Evolutionary conservation across 1,139 yeast genomes (phyloP), one percentile per base, ranked within the genome.

Genomic region (Pneumocystis jirovecii): DNA sequence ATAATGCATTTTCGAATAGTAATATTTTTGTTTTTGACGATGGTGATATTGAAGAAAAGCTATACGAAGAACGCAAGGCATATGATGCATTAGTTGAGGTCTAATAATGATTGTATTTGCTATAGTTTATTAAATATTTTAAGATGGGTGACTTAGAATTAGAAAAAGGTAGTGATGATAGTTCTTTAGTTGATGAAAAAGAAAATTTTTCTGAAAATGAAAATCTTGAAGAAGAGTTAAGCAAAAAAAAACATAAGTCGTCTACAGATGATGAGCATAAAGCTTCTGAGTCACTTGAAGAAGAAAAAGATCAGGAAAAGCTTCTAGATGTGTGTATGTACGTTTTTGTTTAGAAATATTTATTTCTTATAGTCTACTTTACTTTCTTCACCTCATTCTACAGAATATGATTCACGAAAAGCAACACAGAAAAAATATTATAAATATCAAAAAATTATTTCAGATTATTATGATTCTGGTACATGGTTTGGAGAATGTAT

Each of bases 1-100:
- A 91, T 73, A 95, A 95, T 74, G 74, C 93, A 64, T 91, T 89
- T 79, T 96, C 96, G 1, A 85, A 95, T 1, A 82, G 84, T n/a
- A 80, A 84, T 70, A 83, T 93, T 12, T 80, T 83, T 5, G 93
- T 97, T 74, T 82, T 91, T 68, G 97, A 93, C 72, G 98, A 93
- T 73, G 96, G 96, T 0, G 80, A 77, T 64, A 80, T 89, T 2
- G 85, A 84, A 64, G 81, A 80, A 60, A 83, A 82, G 64, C 74
- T 87, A 65, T 68, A 68, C n/a, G 73, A 75, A 2, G 86, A 85
- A 70, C 81, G 79, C 69, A 42, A 31, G 10, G 61, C 61, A 31
- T 60, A 60, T 31, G 45, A 39, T 2, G 40, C 44, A 60, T 42
- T 60, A 21, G 29, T 31, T 2, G 61, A 60, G 61, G 61, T 60